Evolutionary conservation across 192 early-diverging fungal species (phyloP), one percentile per base, ranked within the genome.

Genomic region (Coemansia sp.): DNA sequence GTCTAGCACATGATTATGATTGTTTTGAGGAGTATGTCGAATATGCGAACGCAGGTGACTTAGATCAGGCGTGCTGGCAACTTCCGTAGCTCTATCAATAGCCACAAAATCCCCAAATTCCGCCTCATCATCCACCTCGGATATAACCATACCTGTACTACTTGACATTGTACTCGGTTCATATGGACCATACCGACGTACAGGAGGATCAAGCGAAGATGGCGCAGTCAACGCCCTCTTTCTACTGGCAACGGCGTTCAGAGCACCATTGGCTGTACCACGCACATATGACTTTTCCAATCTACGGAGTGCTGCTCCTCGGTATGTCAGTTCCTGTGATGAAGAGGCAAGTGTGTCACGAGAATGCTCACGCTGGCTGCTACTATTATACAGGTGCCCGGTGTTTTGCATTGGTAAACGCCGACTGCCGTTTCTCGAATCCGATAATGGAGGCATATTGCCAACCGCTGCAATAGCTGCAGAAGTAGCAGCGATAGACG

Each of bases 161-260:
- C n/a, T n/a, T n/a, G n/a, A n/a, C n/a, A n/a, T n/a, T n/a, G n/a
- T 48, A 13, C 55, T 55, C 4, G 44, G 37, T n/a, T 36, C 38
- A 23, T 49, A 53, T n/a, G 44, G 51, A 2, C 38, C 40, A 14
- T 54, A 56, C 33, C 52, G 29, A 14, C 49, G 11, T 11, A 42
- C n/a, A 22, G 69, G 53, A 15, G 72, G 53, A 5, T 76, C 72
- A 5, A 60, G 49, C 19, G 60, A 65, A n/a, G 72, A 76, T 2
- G 72, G 72, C 14, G 72, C 72, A 3, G 72, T 76, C n/a, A 76
- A 46, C 4, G 72, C 72, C 11, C 72, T 60, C 29, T 76, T 76
- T 30, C 72, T 62, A 58, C 37, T 76, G 7, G 39, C 36, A 22
- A 46, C 18, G 7, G 34, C 58, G 3, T 25, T n/a, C 17, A 30